Evolutionary conservation across 192 early-diverging fungal species (phyloP), one percentile per base, ranked within the genome.

Genomic region (Rhizophagus prolifer): DNA sequence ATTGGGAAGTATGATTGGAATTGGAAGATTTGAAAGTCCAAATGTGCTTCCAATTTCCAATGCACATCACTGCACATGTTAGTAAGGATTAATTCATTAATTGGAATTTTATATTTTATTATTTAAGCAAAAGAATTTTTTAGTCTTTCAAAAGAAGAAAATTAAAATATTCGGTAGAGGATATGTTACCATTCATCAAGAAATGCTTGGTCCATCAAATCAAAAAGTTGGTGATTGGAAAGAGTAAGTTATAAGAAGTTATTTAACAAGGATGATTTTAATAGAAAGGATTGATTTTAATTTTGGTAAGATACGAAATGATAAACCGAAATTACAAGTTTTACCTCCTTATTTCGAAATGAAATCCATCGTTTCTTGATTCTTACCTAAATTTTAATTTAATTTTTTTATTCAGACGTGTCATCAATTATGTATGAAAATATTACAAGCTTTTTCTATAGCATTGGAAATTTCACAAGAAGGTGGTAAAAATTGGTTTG

Each of bases 401-500:
- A 4, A 4, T 81, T 26, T 36, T 50, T 46, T 47, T 30, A 26
- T 38, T 21, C 78, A 90, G 86, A 74, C 74, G 4, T 86, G 85
- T 62, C 86, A 91, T 36, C 19, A 68, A 10, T 80, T 90, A 4
- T 79, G 85, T 3, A 67, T 81, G n/a, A 80, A 81, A 26, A 71
- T 91, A 54, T 74, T 92, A 61, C 79, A 86, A 67, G 82, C 85
- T 50, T 87, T 92, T 79, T 89, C 90, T 12, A 83, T 92, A 30
- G 88, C 85, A 9, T 84, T 92, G 16, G 78, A 88, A 74, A 86
- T 92, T 26, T 86, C 88, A 14, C 83, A 83, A 73, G 60, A 85
- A 58, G 90, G 89, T 13, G 88, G 88, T n/a, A 72, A 63, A 14
- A 59, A 83, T 21, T 92, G 74, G 72, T 89, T 92, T 76, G 70